Conservation (phyloP, 306 rosid genomes). For the Fragaria vesca region DNA sequence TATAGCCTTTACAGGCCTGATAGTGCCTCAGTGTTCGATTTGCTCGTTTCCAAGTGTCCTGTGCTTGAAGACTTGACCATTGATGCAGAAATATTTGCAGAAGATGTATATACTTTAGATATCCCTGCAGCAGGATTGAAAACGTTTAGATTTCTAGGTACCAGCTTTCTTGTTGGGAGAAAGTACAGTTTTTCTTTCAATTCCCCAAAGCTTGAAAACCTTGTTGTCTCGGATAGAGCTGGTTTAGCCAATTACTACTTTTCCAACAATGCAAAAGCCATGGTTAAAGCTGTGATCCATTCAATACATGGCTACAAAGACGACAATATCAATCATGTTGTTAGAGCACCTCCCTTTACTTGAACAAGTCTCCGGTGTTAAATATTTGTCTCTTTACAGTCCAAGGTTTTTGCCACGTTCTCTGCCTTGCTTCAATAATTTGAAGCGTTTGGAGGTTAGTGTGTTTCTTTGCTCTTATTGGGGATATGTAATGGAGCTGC, state of each 20-base stretch:
- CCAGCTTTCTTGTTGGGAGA: fast-evolving
- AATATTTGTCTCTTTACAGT: background rate
- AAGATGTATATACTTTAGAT: background rate
- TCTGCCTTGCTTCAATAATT: background rate
- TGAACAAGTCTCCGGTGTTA: background rate
- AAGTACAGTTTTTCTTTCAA: background rate
- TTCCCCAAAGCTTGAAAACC: background rate
- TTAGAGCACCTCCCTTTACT: background rate
- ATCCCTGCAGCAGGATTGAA: background rate
- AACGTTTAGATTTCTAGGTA: background rate
- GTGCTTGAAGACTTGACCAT: background rate
- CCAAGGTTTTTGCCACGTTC: background rate
- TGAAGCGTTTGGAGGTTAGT: background rate
- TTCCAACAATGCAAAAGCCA: background rate
- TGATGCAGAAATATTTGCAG: fast-evolving
- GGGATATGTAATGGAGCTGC: background rate
- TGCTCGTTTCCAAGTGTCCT: background rate
- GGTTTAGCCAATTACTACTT: background rate
- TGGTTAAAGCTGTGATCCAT: background rate
- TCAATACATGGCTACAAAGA: background rate
- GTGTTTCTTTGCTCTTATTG: background rate
- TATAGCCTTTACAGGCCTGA: background rate
- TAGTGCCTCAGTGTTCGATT: background rate
- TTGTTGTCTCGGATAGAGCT: background rate
- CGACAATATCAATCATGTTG: no score